These are phyloP conservation scores for Rhodotorula paludigena DNA, from an alignment of 768 basidiomycete species.

Conservation along the genomic window DNA sequence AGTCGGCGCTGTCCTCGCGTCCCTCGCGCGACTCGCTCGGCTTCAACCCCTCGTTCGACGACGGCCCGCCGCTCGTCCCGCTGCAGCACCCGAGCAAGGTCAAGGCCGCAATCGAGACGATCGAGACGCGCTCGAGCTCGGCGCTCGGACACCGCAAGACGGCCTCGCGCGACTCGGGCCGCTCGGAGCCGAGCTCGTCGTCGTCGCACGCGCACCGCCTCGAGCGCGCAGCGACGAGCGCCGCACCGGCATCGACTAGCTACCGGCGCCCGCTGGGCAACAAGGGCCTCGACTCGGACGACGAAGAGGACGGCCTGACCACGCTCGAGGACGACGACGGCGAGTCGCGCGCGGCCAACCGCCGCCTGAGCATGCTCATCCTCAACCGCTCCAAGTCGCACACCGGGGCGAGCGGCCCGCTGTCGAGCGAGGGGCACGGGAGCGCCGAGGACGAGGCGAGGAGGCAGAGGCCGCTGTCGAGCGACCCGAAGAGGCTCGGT, in stretches of 20 bases:
- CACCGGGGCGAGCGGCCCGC: neutral
- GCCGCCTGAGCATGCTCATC: slow-evolving; percentile 20
- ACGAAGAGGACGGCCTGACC: too few relatives aligned
- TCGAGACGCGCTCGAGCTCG: slow-evolving; percentile 9
- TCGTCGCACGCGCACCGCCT: neutral
- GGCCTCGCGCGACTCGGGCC: neutral
- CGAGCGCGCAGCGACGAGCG: neutral
- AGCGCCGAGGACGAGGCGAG: neutral
- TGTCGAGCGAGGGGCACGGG: neutral
- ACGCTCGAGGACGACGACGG: neutral
- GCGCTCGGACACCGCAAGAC: neutral
- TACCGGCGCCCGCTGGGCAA: slow-evolving; percentile 8
- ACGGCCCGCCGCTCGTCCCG: slow-evolving; percentile 7
- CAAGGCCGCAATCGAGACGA: slow-evolving; percentile 21
- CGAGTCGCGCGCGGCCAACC: slow-evolving; percentile 1
- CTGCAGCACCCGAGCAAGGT: slow-evolving; percentile 30
- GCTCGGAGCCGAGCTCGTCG: neutral
- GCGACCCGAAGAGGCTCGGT: slow-evolving; percentile 8
- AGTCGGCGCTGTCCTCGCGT: neutral
- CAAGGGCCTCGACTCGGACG: slow-evolving; percentile 1
- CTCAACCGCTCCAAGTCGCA: slow-evolving; percentile 17
- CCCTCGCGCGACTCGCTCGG: slow-evolving; percentile 5
- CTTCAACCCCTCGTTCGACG: slow-evolving; percentile 13
- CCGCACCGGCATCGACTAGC: neutral
- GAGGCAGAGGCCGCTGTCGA: slow-evolving; percentile 1